These are phyloP conservation scores for Solanum phureja DNA, from an alignment of 257 asterid genomes.

Conservation along the genomic window DNA sequence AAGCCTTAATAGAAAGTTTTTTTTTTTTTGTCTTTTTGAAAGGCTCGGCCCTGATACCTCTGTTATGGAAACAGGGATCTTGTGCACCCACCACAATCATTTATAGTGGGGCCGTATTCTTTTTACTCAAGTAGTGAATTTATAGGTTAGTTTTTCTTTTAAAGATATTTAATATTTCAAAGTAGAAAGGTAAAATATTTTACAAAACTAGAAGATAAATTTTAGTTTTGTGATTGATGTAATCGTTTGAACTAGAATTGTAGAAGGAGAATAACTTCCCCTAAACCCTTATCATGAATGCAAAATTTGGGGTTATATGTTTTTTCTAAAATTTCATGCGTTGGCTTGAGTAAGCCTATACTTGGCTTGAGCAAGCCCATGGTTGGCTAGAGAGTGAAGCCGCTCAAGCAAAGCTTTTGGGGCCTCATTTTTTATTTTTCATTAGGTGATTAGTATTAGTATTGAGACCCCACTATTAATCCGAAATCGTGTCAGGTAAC, in stretches of 20 bases:
- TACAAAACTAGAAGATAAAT: too few relatives aligned
- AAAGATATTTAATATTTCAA: background rate
- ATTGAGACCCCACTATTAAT: background rate
- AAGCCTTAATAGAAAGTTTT: background rate
- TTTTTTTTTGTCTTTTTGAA: background rate
- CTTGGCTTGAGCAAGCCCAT: background rate
- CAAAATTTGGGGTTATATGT: background rate
- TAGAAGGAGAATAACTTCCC: background rate
- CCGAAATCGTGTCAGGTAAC: background rate
- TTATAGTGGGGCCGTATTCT: background rate
- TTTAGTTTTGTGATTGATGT: too few relatives aligned
- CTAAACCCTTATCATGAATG: background rate
- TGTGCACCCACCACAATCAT: background rate
- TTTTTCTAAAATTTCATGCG: background rate
- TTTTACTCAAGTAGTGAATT: background rate
- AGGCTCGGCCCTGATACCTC: background rate
- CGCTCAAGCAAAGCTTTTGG: background rate
- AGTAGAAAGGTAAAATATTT: too few relatives aligned
- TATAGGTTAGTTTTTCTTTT: background rate
- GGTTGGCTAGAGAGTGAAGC: background rate
- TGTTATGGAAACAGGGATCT: background rate
- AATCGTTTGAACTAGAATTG: background rate
- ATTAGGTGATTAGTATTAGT: background rate
- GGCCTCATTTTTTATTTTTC: background rate
- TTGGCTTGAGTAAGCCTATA: background rate